Conservation (phyloP, 2,329 filamentous ascomycete genomes). For the Neonectria magnoliae region DNA sequence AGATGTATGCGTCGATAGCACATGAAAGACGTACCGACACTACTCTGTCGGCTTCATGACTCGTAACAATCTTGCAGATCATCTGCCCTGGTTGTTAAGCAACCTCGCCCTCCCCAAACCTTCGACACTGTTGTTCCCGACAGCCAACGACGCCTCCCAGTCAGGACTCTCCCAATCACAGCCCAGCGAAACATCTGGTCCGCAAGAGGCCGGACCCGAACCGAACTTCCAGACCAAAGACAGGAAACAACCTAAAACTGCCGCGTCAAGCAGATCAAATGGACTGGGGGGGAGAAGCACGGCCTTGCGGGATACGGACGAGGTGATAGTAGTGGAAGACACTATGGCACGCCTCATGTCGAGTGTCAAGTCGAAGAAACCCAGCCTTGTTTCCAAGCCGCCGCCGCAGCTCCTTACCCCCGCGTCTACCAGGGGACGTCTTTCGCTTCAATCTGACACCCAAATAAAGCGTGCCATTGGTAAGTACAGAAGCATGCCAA, state of each 20-base stretch:
- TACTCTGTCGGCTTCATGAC: slow-evolving; percentile 63
- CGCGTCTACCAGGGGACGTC: slow-evolving; percentile 35
- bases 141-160: slow-evolving; percentile 41
- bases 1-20: slow-evolving; percentile 39
- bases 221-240: slow-evolving; percentile 12
- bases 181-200: slow-evolving; percentile 18
- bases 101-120: slow-evolving; percentile 56
- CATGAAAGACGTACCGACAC: slow-evolving; percentile 37
- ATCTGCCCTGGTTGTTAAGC: slow-evolving; percentile 66
- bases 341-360: slow-evolving; percentile 59
- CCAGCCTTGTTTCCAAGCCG: slow-evolving; percentile 52
- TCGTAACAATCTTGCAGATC: slow-evolving; percentile 67
- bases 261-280: slow-evolving; percentile 32
- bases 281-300: slow-evolving; percentile 34
- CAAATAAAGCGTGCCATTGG: slow-evolving; percentile 22
- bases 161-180: slow-evolving; percentile 42
- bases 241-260: slow-evolving; percentile 3
- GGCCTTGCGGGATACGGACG: slow-evolving; percentile 39
- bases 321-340: slow-evolving; percentile 42
- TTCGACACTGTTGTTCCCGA: slow-evolving; percentile 52
- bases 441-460: slow-evolving; percentile 30
- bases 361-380: slow-evolving; percentile 56
- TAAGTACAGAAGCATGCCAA: slow-evolving; percentile 11
- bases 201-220: slow-evolving; percentile 11
- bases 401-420: slow-evolving; percentile 57